Evolutionary conservation across 2,329 filamentous ascomycete genomes (phyloP).

Genomic region (Bipolaris oryzae): DNA sequence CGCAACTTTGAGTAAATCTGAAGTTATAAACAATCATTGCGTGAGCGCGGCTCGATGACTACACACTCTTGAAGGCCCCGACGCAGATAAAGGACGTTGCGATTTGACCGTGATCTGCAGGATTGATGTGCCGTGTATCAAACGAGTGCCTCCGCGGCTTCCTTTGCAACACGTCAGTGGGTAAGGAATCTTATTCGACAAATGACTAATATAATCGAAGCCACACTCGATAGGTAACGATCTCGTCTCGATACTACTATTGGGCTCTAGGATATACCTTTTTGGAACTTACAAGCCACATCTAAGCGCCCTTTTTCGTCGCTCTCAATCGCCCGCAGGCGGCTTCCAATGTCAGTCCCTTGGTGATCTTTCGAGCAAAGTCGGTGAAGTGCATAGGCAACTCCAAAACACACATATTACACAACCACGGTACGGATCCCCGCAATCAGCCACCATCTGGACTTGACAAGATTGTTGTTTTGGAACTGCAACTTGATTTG

Average conservation of each 20-base stretch:
- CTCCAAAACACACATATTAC: constrained; percentile 3
- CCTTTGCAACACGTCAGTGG: constrained; percentile 8
- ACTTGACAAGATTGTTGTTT: background rate
- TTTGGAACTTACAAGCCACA: constrained; percentile 2
- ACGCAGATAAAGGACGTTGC: constrained; percentile 7
- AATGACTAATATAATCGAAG: constrained; percentile 15
- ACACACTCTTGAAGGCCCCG: background rate
- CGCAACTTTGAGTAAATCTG: constrained; percentile 3
- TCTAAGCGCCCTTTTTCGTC: background rate
- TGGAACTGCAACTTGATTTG: background rate
- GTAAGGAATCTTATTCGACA: constrained; percentile 1
- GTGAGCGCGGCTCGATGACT: background rate
- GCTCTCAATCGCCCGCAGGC: background rate
- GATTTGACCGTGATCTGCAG: constrained; percentile 1
- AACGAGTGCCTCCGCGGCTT: constrained; percentile 3
- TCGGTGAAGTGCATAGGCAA: background rate
- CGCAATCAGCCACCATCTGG: background rate
- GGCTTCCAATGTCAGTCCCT: constrained; percentile 7
- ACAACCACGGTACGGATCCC: constrained; percentile 6
- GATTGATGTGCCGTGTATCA: constrained; percentile 2
- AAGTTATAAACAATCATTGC: constrained; percentile 1
- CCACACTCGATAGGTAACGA: background rate
- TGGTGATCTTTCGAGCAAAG: constrained; percentile 1
- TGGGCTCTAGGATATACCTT: constrained; percentile 3
- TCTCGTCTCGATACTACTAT: constrained; percentile 2